Conservation (phyloP, 192 early-diverging fungal genomes). For the Coemansia sp. region DNA sequence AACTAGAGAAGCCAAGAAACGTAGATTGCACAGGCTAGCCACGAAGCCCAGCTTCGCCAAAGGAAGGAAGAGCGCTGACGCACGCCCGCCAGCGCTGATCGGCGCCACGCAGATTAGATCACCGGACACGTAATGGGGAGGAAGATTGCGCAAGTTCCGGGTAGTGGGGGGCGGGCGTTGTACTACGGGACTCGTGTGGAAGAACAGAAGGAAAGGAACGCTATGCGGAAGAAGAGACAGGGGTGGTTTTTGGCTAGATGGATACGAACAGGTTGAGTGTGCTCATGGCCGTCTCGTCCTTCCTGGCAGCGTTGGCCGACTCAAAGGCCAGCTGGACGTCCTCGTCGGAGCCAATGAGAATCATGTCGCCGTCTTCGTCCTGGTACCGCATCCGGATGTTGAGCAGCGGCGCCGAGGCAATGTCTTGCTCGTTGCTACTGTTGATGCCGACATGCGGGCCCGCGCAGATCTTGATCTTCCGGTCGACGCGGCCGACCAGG, state of each 20-base stretch:
- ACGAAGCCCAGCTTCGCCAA: too few relatives aligned
- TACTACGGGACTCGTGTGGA: too few relatives aligned
- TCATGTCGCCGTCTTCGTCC: slow-evolving; percentile 91
- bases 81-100: too few relatives aligned
- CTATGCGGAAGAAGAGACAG: background rate
- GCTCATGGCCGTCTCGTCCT: slow-evolving; percentile 31
- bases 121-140: too few relatives aligned
- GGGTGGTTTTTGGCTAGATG: background rate
- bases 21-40: too few relatives aligned
- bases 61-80: too few relatives aligned
- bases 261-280: slow-evolving; percentile 46
- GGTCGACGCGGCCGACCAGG: slow-evolving; percentile 74
- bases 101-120: too few relatives aligned
- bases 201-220: too few relatives aligned
- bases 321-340: slow-evolving; percentile 94
- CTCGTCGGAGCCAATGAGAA: slow-evolving; percentile 80
- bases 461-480: slow-evolving; percentile 81
- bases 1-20: too few relatives aligned
- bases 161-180: too few relatives aligned
- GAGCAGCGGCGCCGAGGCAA: slow-evolving; percentile 43
- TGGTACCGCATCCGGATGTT: slow-evolving; percentile 73
- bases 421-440: slow-evolving; percentile 36
- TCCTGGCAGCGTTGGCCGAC: slow-evolving; percentile 38
- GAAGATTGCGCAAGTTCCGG: too few relatives aligned
- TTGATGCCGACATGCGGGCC: slow-evolving; percentile 53